Percentiles rank a stretch among this genome's conserved stretches.
These are phyloP conservation scores for Lipomyces lipofer DNA, from an alignment of 805 yeast genomes.

Conservation along the genomic window DNA sequence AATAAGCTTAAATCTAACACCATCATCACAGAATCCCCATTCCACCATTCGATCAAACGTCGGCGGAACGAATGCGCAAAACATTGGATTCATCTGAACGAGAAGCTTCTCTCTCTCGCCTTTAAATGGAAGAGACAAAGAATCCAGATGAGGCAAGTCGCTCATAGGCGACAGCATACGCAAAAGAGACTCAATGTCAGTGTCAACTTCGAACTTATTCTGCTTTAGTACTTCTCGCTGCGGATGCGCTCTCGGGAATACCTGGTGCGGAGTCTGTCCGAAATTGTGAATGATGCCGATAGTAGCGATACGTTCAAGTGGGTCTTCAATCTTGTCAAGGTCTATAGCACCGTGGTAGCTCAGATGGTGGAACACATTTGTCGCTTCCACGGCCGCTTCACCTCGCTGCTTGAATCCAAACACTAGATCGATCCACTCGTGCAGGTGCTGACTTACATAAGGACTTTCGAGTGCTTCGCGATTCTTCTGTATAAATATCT, in stretches of 20 bases:
- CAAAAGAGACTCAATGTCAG: slow-evolving; percentile 15
- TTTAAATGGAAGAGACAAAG: slow-evolving; percentile 13
- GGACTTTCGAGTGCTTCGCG: slow-evolving; percentile 83
- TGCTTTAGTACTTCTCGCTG: slow-evolving; percentile 41
- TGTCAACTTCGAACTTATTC: slow-evolving; percentile 21
- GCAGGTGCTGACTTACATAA: slow-evolving; percentile 72
- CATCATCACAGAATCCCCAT: slow-evolving; percentile 32
- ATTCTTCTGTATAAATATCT: slow-evolving; percentile 68
- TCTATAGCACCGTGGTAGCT: slow-evolving; percentile 85
- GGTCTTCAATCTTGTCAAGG: slow-evolving; percentile 70
- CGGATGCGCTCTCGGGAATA: slow-evolving; percentile 71
- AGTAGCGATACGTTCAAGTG: slow-evolving; percentile 68
- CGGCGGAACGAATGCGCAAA: slow-evolving; percentile 27
- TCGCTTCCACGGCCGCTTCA: slow-evolving; percentile 58
- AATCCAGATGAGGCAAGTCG: slow-evolving; percentile 18
- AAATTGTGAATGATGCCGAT: slow-evolving; percentile 87
- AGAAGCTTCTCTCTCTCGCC: slow-evolving; percentile 23
- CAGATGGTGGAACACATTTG: slow-evolving; percentile 79
- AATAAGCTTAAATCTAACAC: slow-evolving; percentile 31
- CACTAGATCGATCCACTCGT: slow-evolving; percentile 81
- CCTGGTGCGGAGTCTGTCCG: slow-evolving; percentile 83
- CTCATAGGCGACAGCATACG: slow-evolving; percentile 23
- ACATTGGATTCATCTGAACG: slow-evolving; percentile 22
- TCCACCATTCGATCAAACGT: slow-evolving; percentile 30
- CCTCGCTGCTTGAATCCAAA: slow-evolving; percentile 84